phyloP scores from a whole-genome alignment of 371 early-diverging fungal genomes.

The Mortierella sp. region DNA sequence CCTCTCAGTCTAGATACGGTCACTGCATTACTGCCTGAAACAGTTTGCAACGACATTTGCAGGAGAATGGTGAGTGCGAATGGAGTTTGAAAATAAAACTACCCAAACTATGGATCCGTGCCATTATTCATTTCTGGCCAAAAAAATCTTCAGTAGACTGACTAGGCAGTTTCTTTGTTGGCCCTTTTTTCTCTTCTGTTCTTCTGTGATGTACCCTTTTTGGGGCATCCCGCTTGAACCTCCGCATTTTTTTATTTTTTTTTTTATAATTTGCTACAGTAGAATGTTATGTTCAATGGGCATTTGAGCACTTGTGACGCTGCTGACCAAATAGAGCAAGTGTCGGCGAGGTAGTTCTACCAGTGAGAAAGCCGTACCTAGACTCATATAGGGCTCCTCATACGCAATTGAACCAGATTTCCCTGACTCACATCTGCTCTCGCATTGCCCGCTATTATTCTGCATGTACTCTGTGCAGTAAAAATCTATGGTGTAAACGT shows the following conservation, averaged over 20 bases:
- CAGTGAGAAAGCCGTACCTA: background rate
- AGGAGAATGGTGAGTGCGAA: background rate
- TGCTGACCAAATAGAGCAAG: too few species aligned
- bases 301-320: background rate
- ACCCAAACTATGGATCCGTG: constrained; percentile 11
- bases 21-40: too few species aligned
- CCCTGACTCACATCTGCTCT: constrained; percentile 8
- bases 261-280: too few species aligned
- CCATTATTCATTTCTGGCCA: constrained; percentile 2
- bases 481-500: too few species aligned
- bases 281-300: background rate
- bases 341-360: too few species aligned
- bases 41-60: too few species aligned
- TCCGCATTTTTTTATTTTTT: background rate
- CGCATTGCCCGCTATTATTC: background rate
- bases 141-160: background rate
- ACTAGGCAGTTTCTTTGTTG: too few species aligned
- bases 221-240: constrained; percentile 37
- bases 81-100: background rate
- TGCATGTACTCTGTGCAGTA: too few species aligned
- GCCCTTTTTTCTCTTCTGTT: background rate
- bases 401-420: constrained; percentile 1
- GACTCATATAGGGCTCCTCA: constrained; percentile 14
- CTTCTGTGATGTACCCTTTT: constrained; percentile 28
- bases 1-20: too few species aligned